phyloP scores from a whole-genome alignment of 2,329 filamentous ascomycete genomes.

The Venturia carpophila region DNA sequence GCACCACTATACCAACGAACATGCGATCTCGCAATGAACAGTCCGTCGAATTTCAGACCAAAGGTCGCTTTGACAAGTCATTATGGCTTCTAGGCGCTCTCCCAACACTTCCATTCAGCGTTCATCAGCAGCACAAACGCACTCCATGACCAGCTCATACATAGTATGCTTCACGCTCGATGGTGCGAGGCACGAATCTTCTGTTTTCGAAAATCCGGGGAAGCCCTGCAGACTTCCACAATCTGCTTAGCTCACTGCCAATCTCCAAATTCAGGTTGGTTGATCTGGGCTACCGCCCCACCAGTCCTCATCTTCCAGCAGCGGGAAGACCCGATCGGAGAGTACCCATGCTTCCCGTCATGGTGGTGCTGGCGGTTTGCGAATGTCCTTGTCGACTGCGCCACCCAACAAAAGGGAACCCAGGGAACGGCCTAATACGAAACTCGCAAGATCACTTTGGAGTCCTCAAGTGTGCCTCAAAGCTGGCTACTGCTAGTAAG shows the following conservation, averaged over 20 bases:
- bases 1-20: neutral
- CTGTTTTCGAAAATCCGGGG: neutral
- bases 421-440: neutral
- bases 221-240: slow-evolving; percentile 6
- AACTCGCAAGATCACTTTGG: neutral
- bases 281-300: slow-evolving; percentile 3
- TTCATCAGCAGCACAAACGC: neutral
- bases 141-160: neutral
- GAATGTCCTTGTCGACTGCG: neutral
- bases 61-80: neutral
- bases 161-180: neutral
- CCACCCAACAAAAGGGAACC: neutral
- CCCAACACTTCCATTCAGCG: neutral
- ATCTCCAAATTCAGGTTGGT: slow-evolving; percentile 6
- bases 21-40: neutral
- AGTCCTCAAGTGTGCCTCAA: neutral
- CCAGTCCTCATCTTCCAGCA: neutral
- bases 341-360: neutral
- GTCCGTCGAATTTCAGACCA: neutral
- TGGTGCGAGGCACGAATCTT: neutral
- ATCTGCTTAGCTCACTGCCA: slow-evolving; percentile 1
- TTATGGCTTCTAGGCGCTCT: too few relatives aligned
- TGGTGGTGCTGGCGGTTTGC: neutral
- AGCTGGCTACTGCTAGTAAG: too few relatives aligned
- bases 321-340: neutral